These are phyloP conservation scores for Larix kaempferi DNA, from an alignment of 75 land plant genomes.

Conservation along the genomic window DNA sequence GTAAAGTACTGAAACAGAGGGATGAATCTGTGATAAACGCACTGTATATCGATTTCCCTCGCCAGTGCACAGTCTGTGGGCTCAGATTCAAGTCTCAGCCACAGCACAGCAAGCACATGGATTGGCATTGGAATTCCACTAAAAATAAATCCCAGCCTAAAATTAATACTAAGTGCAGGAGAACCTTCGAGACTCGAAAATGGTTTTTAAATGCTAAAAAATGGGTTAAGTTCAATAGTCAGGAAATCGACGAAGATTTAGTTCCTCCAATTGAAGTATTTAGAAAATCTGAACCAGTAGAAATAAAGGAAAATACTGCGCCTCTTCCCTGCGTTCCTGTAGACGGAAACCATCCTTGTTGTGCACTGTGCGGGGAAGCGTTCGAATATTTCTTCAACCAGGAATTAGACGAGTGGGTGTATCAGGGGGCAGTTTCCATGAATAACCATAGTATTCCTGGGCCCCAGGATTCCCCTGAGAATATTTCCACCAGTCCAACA, in stretches of 20 bases:
- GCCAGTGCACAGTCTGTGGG: constrained; percentile 81
- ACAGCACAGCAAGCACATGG: constrained; percentile 62
- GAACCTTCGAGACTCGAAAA: constrained; percentile 17
- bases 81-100: constrained; percentile 63
- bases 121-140: constrained; percentile 70
- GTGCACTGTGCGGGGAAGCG: constrained; percentile 72
- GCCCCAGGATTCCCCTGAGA: too few relatives aligned
- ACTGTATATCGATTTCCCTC: constrained; percentile 53
- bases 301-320: constrained; percentile 21
- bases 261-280: background rate
- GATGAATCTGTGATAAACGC: constrained; percentile 61
- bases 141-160: constrained; percentile 6
- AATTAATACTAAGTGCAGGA: background rate
- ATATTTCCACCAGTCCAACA: too few relatives aligned
- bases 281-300: background rate
- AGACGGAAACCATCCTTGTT: constrained; percentile 64
- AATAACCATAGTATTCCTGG: background rate
- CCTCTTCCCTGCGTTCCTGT: constrained; percentile 47
- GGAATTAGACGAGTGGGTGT: constrained; percentile 79
- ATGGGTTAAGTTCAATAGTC: constrained; percentile 26
- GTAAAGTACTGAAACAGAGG: constrained; percentile 46
- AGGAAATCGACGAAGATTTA: constrained; percentile 12
- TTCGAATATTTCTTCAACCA: constrained; percentile 73
- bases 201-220: constrained; percentile 46
- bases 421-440: constrained; percentile 53